These are phyloP conservation scores for Penicillium decumbens DNA, from an alignment of 2,329 filamentous ascomycete species.

Conservation along the genomic window DNA sequence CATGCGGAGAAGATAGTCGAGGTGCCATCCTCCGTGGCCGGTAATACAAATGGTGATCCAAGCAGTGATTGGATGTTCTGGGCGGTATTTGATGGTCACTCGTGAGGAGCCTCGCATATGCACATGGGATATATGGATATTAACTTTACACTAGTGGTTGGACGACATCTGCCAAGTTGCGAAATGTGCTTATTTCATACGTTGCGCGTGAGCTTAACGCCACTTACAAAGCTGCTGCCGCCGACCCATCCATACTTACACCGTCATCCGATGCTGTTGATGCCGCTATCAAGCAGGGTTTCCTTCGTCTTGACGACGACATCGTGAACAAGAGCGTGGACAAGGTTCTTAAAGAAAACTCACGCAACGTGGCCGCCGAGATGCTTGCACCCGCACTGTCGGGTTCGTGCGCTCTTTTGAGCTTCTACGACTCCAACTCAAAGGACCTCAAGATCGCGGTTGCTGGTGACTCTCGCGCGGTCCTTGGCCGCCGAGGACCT, in stretches of 20 bases:
- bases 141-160: conserved; percentile 62
- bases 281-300: conserved; percentile 85
- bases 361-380: conserved; percentile 86
- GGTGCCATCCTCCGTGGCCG: conserved; percentile 60
- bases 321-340: conserved; percentile 91
- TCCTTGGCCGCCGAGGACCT: conserved; percentile 71
- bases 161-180: conserved; percentile 94
- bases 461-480: conserved; percentile 92
- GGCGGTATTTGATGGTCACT: conserved; percentile 97
- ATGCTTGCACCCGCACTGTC: conserved; percentile 87
- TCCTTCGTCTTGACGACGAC: conserved; percentile 82
- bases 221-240: conserved; percentile 73
- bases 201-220: conserved; percentile 89
- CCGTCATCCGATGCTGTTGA: conserved; percentile 80
- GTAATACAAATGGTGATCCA: conserved; percentile 51
- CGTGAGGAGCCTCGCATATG: conserved; percentile 52
- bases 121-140: neutral
- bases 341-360: conserved; percentile 82
- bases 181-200: conserved; percentile 85
- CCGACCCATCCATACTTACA: conserved; percentile 53
- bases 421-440: conserved; percentile 86
- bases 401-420: conserved; percentile 92
- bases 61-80: conserved; percentile 98
- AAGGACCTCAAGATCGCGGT: conserved; percentile 90
- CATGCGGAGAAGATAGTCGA: conserved; percentile 98